These are phyloP conservation scores for Apostasia ramifera DNA, from an alignment of 106 monocot genomes.

Conservation along the genomic window DNA sequence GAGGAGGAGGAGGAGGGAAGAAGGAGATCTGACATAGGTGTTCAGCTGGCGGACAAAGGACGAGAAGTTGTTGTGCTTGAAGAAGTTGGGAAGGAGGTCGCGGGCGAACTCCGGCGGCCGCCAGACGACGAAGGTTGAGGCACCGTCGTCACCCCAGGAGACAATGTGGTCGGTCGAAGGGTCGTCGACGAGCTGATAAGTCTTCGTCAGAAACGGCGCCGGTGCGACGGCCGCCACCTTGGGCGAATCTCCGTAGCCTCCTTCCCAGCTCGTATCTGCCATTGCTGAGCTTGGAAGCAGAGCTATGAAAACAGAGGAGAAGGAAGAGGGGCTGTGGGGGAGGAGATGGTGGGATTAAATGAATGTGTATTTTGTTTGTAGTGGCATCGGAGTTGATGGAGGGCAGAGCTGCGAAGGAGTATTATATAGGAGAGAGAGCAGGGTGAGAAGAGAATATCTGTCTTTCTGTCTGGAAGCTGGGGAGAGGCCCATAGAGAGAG, in stretches of 20 bases:
- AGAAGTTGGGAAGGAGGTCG: constrained; percentile 78
- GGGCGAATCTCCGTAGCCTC: not conserved
- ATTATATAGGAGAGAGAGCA: too few relatives aligned
- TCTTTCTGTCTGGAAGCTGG: too few relatives aligned
- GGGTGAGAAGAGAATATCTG: too few relatives aligned
- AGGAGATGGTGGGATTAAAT: too few relatives aligned
- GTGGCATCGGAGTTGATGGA: too few relatives aligned
- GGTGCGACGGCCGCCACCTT: constrained; percentile 18
- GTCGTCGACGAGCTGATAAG: constrained; percentile 91
- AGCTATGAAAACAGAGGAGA: too few relatives aligned
- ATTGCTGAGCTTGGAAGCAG: too few relatives aligned
- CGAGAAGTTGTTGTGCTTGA: constrained; percentile 98
- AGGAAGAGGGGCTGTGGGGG: too few relatives aligned
- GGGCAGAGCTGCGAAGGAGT: too few relatives aligned
- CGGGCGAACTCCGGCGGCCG: constrained; percentile 89
- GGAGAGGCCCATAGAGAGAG: too few relatives aligned
- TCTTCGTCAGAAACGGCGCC: constrained; percentile 82
- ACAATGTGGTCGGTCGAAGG: constrained; percentile 69
- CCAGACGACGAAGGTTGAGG: constrained; percentile 80
- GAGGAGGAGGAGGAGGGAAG: not conserved
- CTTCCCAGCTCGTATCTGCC: too few relatives aligned
- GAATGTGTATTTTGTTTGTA: too few relatives aligned
- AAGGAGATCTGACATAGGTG: constrained; percentile 48
- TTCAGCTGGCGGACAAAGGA: constrained; percentile 93
- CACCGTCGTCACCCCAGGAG: constrained; percentile 88